Evolutionary conservation across 2,329 filamentous ascomycete genomes (phyloP), one percentile per base, ranked within the genome.

Genomic region (Calonectria leucothoes): DNA sequence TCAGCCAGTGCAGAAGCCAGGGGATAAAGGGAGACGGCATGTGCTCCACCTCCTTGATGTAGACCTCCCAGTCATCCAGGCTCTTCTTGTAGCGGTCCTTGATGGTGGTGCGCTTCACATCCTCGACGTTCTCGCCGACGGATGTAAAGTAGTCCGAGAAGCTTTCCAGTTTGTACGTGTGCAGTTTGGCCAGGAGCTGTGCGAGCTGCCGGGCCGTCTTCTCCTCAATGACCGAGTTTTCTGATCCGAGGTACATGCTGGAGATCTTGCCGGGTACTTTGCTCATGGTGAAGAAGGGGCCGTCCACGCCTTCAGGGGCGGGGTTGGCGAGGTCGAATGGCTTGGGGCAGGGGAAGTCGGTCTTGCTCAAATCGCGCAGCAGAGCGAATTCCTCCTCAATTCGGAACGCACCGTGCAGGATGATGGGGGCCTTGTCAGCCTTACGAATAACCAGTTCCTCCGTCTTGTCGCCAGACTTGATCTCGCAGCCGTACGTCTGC

Each of bases 321-420:
- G 64, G 64, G 49, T 25, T 66, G 17, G 65, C 49, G 7, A 67
- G 49, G 27, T 67, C 48, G 20, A 55, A 67, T 42, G 65, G 65
- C 35, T 42, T 35, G 14, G 65, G 65, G 49, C 65, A 67, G 11
- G 65, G 65, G 35, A 67, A 67, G 20, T 67, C 65, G 2, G 65
- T 67, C n/a, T 67, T 67, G 49, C 49, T 57, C n/a, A 67, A 6
- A 6, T 55, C 48, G 11, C 37, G 49, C 33, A 67, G 49, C 29
- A 67, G 37, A 10, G 48, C 48, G 14, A 42, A 67, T 17, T 67
- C 65, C 15, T 67, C 48, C 20, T 55, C 49, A 15, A 67, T 45
- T 20, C 23, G 49, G 35, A 67, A 67, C 20, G 49, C 51, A 7
- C 48, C 49, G 23, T n/a, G 49, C 15, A 42, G 8, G 15, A 67